A percentile compares a stretch with the other conserved stretches of the same genome.
Conservation (phyloP, 2,329 filamentous ascomycete species). For the Alternaria triticina region DNA sequence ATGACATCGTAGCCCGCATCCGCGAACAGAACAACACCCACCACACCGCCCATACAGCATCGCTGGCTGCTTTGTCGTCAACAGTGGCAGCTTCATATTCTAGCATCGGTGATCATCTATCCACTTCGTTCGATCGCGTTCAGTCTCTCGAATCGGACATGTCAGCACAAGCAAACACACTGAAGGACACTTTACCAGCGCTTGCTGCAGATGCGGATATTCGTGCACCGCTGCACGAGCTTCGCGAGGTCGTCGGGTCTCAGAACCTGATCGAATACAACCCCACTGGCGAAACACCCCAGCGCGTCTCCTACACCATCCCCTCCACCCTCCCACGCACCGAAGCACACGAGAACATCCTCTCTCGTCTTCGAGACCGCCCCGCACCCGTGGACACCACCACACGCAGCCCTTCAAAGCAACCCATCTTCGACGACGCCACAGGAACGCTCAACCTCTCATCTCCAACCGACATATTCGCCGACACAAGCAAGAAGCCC, state of each 20-base stretch:
- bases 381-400: slow-evolving; percentile 36
- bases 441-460: slow-evolving; percentile 46
- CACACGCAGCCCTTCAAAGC: slow-evolving; percentile 55
- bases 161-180: slow-evolving; percentile 62
- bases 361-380: slow-evolving; percentile 56
- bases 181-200: slow-evolving; percentile 67
- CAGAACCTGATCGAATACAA: slow-evolving; percentile 78
- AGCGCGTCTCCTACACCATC: slow-evolving; percentile 81
- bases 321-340: slow-evolving; percentile 81
- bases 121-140: slow-evolving; percentile 70
- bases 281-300: slow-evolving; percentile 84
- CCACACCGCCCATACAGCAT: slow-evolving; percentile 71
- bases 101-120: slow-evolving; percentile 73
- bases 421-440: slow-evolving; percentile 60
- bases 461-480: slow-evolving; percentile 37
- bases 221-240: slow-evolving; percentile 71
- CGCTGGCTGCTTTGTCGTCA: slow-evolving; percentile 68
- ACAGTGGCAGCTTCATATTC: slow-evolving; percentile 76
- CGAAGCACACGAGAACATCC: slow-evolving; percentile 63
- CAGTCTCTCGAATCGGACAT: slow-evolving; percentile 73
- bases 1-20: slow-evolving; percentile 87
- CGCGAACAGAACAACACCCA: slow-evolving; percentile 80
- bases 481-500: slow-evolving; percentile 26
- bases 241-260: slow-evolving; percentile 71
- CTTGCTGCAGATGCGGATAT: slow-evolving; percentile 63